phyloP scores from a whole-genome alignment of 768 basidiomycete species.

The Sarcomyxa edulis region DNA sequence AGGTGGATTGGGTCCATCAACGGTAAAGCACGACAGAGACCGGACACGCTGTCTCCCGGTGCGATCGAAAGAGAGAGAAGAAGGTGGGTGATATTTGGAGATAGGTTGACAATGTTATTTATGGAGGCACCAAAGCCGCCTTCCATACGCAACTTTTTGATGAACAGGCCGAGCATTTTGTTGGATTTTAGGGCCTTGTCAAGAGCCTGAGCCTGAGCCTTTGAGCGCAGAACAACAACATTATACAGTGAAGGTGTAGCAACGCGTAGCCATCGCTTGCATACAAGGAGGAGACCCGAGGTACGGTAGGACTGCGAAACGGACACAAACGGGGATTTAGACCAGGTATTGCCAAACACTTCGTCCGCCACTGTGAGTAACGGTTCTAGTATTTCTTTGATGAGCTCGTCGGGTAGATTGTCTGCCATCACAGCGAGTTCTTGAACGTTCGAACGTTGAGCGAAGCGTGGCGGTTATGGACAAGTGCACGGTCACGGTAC shows the following conservation, averaged over 20 bases:
- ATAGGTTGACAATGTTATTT: constrained; percentile 3
- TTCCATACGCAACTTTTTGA: constrained; percentile 18
- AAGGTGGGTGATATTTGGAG: constrained; percentile 9
- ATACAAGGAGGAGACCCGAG: constrained; percentile 16
- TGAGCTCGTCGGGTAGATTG: constrained; percentile 7
- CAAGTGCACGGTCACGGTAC: no score
- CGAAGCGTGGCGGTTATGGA: no score
- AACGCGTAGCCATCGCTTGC: constrained; percentile 22
- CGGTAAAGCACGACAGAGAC: constrained; percentile 6
- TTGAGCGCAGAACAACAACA: constrained; percentile 20
- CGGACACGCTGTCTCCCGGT: constrained; percentile 6
- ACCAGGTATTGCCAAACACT: constrained; percentile 1
- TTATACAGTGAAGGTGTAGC: constrained; percentile 20
- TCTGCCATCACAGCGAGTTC: no score
- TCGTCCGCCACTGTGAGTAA: neutral
- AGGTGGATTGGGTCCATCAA: constrained; percentile 6
- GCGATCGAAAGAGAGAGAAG: constrained; percentile 7
- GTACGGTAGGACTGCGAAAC: constrained; percentile 9
- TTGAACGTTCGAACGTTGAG: no score
- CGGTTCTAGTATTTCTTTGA: constrained; percentile 5
- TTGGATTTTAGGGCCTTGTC: constrained; percentile 10
- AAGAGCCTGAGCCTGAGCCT: constrained; percentile 19
- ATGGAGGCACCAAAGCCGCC: constrained; percentile 12
- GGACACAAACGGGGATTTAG: constrained; percentile 6
- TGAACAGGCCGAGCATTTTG: constrained; percentile 11